Evolutionary conservation across 768 basidiomycete species (phyloP).

Genomic region (Cyclocybe aegerita): DNA sequence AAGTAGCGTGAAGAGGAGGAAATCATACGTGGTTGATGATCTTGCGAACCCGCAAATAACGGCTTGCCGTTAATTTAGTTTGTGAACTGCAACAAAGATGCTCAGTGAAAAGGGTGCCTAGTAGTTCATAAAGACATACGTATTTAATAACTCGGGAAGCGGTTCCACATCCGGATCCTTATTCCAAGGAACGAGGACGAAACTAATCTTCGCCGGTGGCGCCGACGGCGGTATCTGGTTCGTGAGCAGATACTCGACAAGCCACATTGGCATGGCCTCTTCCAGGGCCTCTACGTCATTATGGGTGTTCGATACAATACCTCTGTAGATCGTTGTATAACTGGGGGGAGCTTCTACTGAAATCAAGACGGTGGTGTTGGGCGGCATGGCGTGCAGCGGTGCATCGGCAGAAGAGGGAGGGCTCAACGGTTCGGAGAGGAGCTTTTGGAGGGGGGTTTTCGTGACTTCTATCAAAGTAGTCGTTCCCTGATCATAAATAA

Average conservation of each 20-base stretch:
- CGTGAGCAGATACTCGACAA: slow-evolving; percentile 80
- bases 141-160: slow-evolving; percentile 81
- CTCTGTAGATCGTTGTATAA: slow-evolving; percentile 77
- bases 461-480: slow-evolving; percentile 20
- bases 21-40: slow-evolving; percentile 72
- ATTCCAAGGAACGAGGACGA: slow-evolving; percentile 81
- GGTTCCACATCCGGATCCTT: slow-evolving; percentile 56
- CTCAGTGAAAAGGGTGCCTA: neutral
- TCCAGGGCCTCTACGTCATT: slow-evolving; percentile 55
- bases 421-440: slow-evolving; percentile 54
- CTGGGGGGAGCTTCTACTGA: slow-evolving; percentile 78
- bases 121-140: slow-evolving; percentile 49
- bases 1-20: neutral
- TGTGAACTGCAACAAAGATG: slow-evolving; percentile 50
- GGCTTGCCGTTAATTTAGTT: slow-evolving; percentile 85
- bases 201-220: slow-evolving; percentile 75
- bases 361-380: slow-evolving; percentile 67
- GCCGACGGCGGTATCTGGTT: slow-evolving; percentile 56
- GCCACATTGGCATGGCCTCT: slow-evolving; percentile 81
- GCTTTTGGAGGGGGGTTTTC: slow-evolving; percentile 52
- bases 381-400: slow-evolving; percentile 61
- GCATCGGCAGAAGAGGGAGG: slow-evolving; percentile 75
- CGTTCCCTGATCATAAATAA: slow-evolving; percentile 13
- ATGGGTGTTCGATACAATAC: slow-evolving; percentile 55
- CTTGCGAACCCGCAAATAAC: slow-evolving; percentile 84